These are phyloP conservation scores for Dothistroma septosporum DNA, from an alignment of 2,329 filamentous ascomycete genomes.

Conservation along the genomic window DNA sequence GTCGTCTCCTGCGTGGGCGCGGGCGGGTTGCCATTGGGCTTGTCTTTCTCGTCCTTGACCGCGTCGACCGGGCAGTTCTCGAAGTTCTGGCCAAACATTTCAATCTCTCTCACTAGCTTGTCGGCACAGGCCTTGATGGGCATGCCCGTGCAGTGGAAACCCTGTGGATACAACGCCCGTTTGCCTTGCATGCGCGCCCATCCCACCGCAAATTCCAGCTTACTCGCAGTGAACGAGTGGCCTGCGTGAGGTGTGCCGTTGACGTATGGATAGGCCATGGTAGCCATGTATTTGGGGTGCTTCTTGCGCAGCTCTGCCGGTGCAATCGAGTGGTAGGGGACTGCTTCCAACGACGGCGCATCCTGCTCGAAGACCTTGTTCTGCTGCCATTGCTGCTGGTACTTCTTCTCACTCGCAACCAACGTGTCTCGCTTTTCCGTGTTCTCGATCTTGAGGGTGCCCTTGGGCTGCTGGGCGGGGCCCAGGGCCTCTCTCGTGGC, in stretches of 20 bases:
- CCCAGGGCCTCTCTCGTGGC: conserved; percentile 53
- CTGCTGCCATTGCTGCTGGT: conserved; percentile 79
- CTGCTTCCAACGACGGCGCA: conserved; percentile 73
- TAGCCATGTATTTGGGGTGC: conserved; percentile 86
- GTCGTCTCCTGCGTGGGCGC: conserved; percentile 59
- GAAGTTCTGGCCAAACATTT: conserved; percentile 83
- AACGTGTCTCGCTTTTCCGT: conserved; percentile 84
- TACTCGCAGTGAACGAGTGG: conserved; percentile 86
- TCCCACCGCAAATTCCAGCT: conserved; percentile 87
- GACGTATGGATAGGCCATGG: conserved; percentile 75
- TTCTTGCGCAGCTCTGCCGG: conserved; percentile 72
- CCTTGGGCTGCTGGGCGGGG: conserved; percentile 52
- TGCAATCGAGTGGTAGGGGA: conserved; percentile 69
- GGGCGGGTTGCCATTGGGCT: conserved; percentile 36
- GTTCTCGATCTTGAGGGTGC: conserved; percentile 64
- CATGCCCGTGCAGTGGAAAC: conserved; percentile 96
- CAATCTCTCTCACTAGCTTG: conserved; percentile 85
- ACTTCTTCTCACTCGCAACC: conserved; percentile 82
- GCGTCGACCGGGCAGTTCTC: conserved; percentile 66
- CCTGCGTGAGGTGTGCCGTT: conserved; percentile 81
- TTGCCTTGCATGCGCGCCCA: conserved; percentile 89
- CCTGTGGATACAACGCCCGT: conserved; percentile 79
- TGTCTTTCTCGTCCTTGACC: conserved; percentile 42
- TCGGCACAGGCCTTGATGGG: conserved; percentile 97
- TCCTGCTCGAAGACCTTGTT: conserved; percentile 77